Conservation (phyloP, 495 filamentous ascomycete species). For the Cenococcum geophilum region DNA sequence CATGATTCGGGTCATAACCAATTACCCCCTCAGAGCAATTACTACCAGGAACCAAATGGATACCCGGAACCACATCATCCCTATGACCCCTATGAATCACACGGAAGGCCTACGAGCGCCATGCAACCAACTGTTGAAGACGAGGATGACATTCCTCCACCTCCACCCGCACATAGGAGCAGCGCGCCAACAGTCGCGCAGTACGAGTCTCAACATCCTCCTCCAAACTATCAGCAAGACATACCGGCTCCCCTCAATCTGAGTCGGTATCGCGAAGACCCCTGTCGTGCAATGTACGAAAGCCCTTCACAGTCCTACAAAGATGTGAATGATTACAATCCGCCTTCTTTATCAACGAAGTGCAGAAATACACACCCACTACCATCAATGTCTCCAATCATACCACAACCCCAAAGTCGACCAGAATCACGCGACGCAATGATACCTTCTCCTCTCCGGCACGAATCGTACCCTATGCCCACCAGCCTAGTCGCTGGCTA, state of each 20-base stretch:
- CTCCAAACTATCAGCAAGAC: conserved; percentile 23
- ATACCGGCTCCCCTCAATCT: conserved; percentile 29
- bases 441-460: conserved; percentile 23
- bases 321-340: conserved; percentile 9
- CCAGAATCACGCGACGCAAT: conserved; percentile 28
- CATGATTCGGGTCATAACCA: conserved; percentile 4
- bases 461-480: conserved; percentile 19
- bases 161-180: conserved; percentile 39
- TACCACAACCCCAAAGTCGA: conserved; percentile 9
- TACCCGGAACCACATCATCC: conserved; percentile 20
- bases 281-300: conserved; percentile 4
- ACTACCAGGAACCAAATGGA: conserved; percentile 12
- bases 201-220: conserved; percentile 18
- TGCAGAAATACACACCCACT: conserved; percentile 26
- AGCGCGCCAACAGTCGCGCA: conserved; percentile 31
- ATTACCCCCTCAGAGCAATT: conserved; percentile 2
- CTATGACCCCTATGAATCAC: conserved; percentile 13
- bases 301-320: conserved; percentile 20
- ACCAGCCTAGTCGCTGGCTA: conserved; percentile 27
- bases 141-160: conserved; percentile 37
- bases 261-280: conserved; percentile 20
- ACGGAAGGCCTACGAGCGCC: conserved; percentile 14
- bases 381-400: conserved; percentile 7
- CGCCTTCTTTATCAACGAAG: conserved; percentile 8
- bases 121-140: conserved; percentile 37